Conservation (phyloP, 306 rosid species). For the Ammopiptanthus mongolicus region DNA sequence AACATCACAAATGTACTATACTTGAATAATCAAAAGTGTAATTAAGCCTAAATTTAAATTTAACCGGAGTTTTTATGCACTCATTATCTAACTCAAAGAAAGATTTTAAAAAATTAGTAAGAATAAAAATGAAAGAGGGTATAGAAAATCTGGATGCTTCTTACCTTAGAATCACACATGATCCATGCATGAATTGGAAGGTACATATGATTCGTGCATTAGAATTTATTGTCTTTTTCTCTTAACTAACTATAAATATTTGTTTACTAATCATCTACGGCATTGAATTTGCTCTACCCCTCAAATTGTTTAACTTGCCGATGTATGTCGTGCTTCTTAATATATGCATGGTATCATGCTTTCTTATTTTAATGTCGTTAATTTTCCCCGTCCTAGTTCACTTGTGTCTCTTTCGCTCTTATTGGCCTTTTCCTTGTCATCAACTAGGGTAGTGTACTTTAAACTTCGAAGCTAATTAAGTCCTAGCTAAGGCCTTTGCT, state of each 20-base stretch:
- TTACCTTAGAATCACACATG: neutral
- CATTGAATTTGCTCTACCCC: neutral
- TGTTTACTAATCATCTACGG: neutral
- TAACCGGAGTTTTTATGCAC: too few relatives aligned
- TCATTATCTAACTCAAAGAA: neutral
- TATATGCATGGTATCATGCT: neutral
- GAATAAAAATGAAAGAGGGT: neutral
- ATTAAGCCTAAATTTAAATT: too few relatives aligned
- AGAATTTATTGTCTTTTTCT: neutral
- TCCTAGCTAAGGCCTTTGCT: neutral
- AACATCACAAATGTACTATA: too few relatives aligned
- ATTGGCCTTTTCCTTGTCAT: neutral
- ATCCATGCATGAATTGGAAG: neutral
- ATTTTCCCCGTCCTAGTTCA: neutral
- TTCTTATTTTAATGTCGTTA: neutral
- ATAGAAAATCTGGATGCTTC: neutral
- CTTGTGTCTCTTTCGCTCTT: neutral
- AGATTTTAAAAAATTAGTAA: neutral
- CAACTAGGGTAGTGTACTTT: neutral
- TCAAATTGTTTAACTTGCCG: neutral
- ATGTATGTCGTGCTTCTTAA: neutral
- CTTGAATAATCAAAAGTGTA: too few relatives aligned
- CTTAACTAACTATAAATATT: neutral
- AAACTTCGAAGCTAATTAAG: slow-evolving; percentile 11
- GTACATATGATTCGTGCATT: neutral